Evolutionary conservation across 2,329 filamentous ascomycete species (phyloP).

Genomic region (Beauveria medogensis): DNA sequence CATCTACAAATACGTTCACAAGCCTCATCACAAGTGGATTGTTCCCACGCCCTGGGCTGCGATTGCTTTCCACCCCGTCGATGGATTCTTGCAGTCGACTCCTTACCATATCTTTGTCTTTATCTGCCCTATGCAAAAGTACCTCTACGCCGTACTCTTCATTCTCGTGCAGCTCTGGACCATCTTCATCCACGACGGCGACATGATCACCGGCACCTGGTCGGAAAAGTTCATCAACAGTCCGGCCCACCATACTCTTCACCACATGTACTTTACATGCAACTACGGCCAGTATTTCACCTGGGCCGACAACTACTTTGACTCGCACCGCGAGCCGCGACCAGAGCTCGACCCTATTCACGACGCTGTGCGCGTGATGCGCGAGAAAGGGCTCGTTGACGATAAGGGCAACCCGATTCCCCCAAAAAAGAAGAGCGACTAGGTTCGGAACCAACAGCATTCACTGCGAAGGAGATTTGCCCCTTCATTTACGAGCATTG

Average conservation of each 20-base stretch:
- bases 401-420: conserved; percentile 32
- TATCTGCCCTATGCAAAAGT: conserved; percentile 37
- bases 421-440: conserved; percentile 22
- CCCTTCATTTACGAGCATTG: conserved; percentile 7
- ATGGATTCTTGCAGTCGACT: conserved; percentile 37
- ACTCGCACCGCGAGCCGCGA: conserved; percentile 35
- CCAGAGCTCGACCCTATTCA: conserved; percentile 36
- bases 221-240: conserved; percentile 39
- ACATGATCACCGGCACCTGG: conserved; percentile 40
- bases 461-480: neutral
- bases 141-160: conserved; percentile 37
- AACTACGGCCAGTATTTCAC: conserved; percentile 44
- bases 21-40: conserved; percentile 43
- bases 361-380: conserved; percentile 36
- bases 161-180: conserved; percentile 39
- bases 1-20: conserved; percentile 39
- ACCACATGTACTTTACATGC: conserved; percentile 42
- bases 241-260: conserved; percentile 39
- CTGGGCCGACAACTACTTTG: conserved; percentile 37
- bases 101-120: conserved; percentile 39
- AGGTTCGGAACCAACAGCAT: neutral
- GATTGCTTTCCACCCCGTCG: conserved; percentile 39
- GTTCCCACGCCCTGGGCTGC: conserved; percentile 40
- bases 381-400: conserved; percentile 35
- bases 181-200: conserved; percentile 41